Percentiles rank a stretch among this genome's conserved stretches.
phyloP scores from a whole-genome alignment of 208 protist genomes.

The Trichomonas tenax region DNA sequence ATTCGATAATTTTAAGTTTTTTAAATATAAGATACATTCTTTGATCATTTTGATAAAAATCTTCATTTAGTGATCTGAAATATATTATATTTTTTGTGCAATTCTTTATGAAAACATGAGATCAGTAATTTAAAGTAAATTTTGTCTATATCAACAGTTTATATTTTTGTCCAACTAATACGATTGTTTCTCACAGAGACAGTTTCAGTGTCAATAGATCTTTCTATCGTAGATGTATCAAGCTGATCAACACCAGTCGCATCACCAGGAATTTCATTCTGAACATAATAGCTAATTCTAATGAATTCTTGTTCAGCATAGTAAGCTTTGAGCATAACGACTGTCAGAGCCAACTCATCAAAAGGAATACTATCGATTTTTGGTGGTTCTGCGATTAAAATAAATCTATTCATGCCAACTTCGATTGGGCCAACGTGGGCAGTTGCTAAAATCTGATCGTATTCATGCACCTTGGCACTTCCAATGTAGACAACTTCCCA shows the following conservation, averaged over 20 bases:
- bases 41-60: no score
- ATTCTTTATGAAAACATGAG: no score
- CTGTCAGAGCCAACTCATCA: background rate
- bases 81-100: no score
- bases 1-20: no score
- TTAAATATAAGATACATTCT: no score
- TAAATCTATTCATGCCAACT: background rate
- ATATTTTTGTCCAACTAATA: background rate
- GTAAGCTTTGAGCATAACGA: background rate
- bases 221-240: background rate
- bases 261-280: background rate
- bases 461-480: background rate
- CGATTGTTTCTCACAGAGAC: background rate
- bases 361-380: background rate
- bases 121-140: no score
- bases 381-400: background rate
- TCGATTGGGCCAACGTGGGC: background rate
- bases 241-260: background rate
- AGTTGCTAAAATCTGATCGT: background rate
- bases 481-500: conserved; percentile 19
- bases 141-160: no score
- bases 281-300: conserved; percentile 22
- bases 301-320: conserved; percentile 23
- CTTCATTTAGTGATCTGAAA: no score
- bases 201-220: background rate